phyloP scores from a whole-genome alignment of 2,329 filamentous ascomycete species.

The Pseudogymnoascus pannorum region DNA sequence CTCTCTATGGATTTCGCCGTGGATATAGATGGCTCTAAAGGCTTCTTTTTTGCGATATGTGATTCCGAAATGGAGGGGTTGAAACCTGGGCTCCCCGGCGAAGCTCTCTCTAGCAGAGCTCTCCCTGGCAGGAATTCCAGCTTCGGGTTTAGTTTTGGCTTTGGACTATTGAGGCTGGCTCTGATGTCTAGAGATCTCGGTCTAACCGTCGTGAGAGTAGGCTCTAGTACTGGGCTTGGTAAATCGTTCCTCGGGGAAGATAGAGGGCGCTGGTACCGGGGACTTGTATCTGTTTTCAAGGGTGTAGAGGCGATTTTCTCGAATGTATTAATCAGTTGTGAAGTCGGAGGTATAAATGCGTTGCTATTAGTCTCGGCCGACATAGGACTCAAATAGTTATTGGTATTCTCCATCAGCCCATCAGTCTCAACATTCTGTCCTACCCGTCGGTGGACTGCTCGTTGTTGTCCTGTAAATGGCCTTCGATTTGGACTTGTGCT shows the following conservation, averaged over 20 bases:
- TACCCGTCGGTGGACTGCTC: neutral
- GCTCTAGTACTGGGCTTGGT: neutral
- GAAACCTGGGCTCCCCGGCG: neutral
- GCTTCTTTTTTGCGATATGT: neutral
- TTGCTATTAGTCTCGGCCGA: neutral
- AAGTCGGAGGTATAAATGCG: conserved; percentile 4
- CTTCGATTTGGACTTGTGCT: conserved; percentile 40
- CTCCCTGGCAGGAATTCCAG: neutral
- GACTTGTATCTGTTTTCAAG: neutral
- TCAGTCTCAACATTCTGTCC: neutral
- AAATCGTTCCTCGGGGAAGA: neutral
- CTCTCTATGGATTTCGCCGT: neutral
- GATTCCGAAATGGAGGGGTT: neutral
- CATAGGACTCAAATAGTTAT: conserved; percentile 2
- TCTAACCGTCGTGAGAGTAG: neutral
- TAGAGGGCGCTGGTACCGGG: neutral
- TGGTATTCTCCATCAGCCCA: neutral
- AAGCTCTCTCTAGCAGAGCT: neutral
- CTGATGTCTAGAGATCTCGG: neutral
- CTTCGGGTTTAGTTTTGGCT: conserved; percentile 20
- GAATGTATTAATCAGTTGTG: neutral
- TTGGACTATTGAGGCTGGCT: conserved; percentile 5
- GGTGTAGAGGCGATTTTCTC: conserved; percentile 2
- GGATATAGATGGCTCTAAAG: neutral
- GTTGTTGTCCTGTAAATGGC: neutral